phyloP scores from a whole-genome alignment of 2,329 filamentous ascomycete species.

The Colletotrichum tofieldiae region DNA sequence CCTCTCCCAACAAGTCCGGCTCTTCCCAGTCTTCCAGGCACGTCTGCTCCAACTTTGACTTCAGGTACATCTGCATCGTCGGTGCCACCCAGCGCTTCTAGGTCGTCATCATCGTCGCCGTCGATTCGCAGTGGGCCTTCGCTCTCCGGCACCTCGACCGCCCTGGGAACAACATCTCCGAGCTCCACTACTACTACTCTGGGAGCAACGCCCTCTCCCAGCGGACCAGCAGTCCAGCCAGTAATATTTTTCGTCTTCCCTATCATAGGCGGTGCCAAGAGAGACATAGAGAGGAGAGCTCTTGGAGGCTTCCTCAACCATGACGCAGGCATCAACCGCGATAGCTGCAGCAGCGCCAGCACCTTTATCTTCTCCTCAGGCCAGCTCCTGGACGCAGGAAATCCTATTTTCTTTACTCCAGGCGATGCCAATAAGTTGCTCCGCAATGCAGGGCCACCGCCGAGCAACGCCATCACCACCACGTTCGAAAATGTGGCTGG shows the following conservation, averaged over 20 bases:
- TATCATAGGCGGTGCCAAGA: background rate
- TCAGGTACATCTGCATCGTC: no score
- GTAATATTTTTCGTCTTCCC: background rate
- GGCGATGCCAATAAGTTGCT: conserved; percentile 2
- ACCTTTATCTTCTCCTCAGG: background rate
- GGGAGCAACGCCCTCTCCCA: background rate
- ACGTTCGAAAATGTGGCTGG: conserved; percentile 1
- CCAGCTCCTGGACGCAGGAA: background rate
- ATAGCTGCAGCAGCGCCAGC: background rate
- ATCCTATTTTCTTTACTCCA: conserved; percentile 1
- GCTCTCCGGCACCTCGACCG: background rate
- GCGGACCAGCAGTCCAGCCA: background rate
- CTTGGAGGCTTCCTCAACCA: conserved; percentile 9
- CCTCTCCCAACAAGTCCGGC: no score
- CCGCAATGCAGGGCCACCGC: background rate
- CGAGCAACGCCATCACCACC: rapidly evolving
- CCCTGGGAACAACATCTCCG: background rate
- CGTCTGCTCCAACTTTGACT: no score
- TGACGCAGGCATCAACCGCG: background rate
- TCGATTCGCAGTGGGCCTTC: no score
- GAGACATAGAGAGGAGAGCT: background rate
- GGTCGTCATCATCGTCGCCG: no score
- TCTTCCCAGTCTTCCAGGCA: no score
- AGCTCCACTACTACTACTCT: background rate
- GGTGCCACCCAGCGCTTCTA: no score